A percentile compares a stretch with the other conserved stretches of the same genome.
Conservation (phyloP, 805 yeast species). For the Brettanomyces bruxellensis region DNA sequence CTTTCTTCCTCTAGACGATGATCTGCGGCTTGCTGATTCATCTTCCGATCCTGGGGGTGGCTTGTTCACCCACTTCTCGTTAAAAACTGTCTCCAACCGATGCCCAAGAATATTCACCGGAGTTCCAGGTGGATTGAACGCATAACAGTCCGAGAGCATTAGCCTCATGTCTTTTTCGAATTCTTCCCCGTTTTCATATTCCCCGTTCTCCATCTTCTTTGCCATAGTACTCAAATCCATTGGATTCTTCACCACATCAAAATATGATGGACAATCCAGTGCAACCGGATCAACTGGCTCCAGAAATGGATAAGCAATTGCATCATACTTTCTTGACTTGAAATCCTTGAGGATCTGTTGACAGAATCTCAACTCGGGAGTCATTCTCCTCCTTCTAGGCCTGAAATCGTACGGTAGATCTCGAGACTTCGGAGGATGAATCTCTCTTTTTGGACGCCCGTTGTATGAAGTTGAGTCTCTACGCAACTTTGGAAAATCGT, state of each 20-base stretch:
- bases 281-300: slow-evolving; percentile 95
- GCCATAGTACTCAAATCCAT: slow-evolving; percentile 90
- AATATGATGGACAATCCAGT: slow-evolving; percentile 83
- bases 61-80: slow-evolving; percentile 79
- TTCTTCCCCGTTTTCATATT: slow-evolving; percentile 81
- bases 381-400: slow-evolving; percentile 87
- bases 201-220: slow-evolving; percentile 72
- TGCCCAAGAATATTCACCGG: slow-evolving; percentile 96
- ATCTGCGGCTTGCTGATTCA: slow-evolving; percentile 36
- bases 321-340: slow-evolving; percentile 71
- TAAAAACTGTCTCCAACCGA: slow-evolving; percentile 75
- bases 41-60: slow-evolving; percentile 50
- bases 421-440: slow-evolving; percentile 93
- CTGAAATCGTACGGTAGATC: slow-evolving; percentile 86
- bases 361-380: slow-evolving; percentile 83
- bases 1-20: slow-evolving; percentile 27
- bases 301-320: slow-evolving; percentile 81
- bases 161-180: slow-evolving; percentile 77
- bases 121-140: slow-evolving; percentile 93
- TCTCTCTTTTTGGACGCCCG: slow-evolving; percentile 89
- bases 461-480: slow-evolving; percentile 57
- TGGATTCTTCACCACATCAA: slow-evolving; percentile 79
- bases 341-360: slow-evolving; percentile 76
- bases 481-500: slow-evolving; percentile 57
- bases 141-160: slow-evolving; percentile 82